Evolutionary conservation across 805 yeast genomes (phyloP).

Genomic region (Blastobotrys parvus): DNA sequence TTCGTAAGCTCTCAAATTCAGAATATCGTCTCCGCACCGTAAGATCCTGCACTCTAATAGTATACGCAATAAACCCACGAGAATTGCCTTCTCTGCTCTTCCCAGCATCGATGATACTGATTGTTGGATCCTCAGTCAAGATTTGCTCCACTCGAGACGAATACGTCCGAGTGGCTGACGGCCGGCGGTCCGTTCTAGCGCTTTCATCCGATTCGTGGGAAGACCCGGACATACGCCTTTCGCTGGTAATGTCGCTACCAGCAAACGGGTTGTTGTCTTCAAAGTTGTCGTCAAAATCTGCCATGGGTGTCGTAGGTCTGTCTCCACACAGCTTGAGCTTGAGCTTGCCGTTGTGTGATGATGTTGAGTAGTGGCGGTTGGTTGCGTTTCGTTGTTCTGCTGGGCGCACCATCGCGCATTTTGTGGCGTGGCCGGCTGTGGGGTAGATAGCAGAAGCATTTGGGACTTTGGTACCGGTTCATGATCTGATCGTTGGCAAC

Average conservation of each 20-base stretch:
- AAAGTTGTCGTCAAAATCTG: constrained; percentile 36
- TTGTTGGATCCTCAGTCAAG: constrained; percentile 25
- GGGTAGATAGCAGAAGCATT: too few species aligned
- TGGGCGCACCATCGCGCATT: too few species aligned
- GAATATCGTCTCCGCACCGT: constrained; percentile 79
- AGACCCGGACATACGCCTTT: constrained; percentile 6
- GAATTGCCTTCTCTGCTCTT: constrained; percentile 74
- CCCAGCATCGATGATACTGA: constrained; percentile 69
- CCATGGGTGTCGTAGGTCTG: constrained; percentile 16
- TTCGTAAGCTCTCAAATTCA: constrained; percentile 81
- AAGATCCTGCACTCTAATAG: constrained; percentile 56
- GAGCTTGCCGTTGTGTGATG: too few species aligned
- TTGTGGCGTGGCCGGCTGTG: too few species aligned
- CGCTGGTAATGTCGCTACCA: constrained; percentile 20
- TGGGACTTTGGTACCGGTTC: too few species aligned
- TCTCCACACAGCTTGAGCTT: too few species aligned
- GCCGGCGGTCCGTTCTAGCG: background rate
- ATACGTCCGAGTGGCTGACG: constrained; percentile 13
- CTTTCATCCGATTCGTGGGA: constrained; percentile 7
- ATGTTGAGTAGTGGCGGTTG: too few species aligned
- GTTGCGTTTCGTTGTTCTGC: too few species aligned
- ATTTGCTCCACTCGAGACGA: constrained; percentile 28
- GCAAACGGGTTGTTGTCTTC: constrained; percentile 41
- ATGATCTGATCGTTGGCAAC: too few species aligned
- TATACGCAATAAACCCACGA: constrained; percentile 73